Base-by-base conservation (phyloP, 768 basidiomycete species). In the Macrolepiota albuminosa region DNA sequence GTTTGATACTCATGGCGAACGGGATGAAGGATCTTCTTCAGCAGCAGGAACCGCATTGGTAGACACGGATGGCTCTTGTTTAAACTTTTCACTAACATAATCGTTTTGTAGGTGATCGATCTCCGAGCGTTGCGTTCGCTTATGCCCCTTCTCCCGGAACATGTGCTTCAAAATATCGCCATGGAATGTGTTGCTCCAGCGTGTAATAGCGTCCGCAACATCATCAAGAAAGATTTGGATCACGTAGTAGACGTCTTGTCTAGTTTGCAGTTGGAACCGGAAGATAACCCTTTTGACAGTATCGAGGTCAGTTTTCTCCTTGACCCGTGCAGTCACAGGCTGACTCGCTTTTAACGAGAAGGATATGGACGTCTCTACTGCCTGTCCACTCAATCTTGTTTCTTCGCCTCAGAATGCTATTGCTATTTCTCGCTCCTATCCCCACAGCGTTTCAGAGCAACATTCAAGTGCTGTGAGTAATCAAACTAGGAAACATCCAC, bases 361-460 rank as follows among this genome's bases (percentile, higher is more conserved):
- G 40, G 40, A 42, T 54, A 21, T 13, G 9, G 39, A 54, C 18
- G 4, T 54, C 11, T 42, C 29, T 54, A 14, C 16, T n/a, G 16
- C 40, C 33, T 54, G 54, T 13, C 29, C 54, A 43, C 54, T 54
- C 11, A 54, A 54, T 43, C 54, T 54, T n/a, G 53, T 54, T 18
- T 42, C 39, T 37, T 54, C 18, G n/a, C n/a, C 29, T 33, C 54
- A 43, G 31, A 54, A 54, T n/a, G 18, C n/a, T 33, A 31, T 31
- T n/a, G 10, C 6, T 31, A 26, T n/a, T 29, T 2, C 18, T 5
- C 18, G 29, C 16, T 14, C 31, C 11, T 42, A 21, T 43, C 29
- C 13, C 21, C 11, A 43, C 33, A 40, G 21, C 14, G 21, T 21
- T 4, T 42, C n/a, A 42, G 29, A 29, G n/a, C 4, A 43, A 11